A percentile compares a stretch with the other conserved stretches of the same genome.
Conservation (phyloP, 2,329 filamentous ascomycete species). For the Purpureocillium takamizusanense region DNA sequence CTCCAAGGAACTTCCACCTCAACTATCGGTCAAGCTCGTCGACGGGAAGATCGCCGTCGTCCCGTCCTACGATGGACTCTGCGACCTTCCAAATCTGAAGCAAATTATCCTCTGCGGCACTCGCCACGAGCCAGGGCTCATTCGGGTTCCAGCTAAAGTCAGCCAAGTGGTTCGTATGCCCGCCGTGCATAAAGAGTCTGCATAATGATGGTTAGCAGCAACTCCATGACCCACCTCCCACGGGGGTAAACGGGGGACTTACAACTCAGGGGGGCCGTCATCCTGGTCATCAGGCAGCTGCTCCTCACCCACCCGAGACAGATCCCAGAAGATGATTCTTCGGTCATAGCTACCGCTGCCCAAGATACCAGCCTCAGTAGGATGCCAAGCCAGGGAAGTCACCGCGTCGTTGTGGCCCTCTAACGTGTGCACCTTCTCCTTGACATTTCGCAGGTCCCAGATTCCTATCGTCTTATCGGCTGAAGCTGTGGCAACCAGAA, state of each 20-base stretch:
- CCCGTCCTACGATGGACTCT: conserved; percentile 70
- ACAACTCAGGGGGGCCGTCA: conserved; percentile 91
- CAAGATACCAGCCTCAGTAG: conserved; percentile 77
- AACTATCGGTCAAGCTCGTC: conserved; percentile 63
- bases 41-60: conserved; percentile 64
- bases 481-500: conserved; percentile 83
- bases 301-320: conserved; percentile 85
- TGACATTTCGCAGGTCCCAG: conserved; percentile 90
- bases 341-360: conserved; percentile 90
- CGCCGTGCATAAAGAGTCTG: conserved; percentile 95
- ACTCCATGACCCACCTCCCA: not conserved
- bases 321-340: conserved; percentile 92
- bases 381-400: conserved; percentile 91
- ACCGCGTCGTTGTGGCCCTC: conserved; percentile 85
- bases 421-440: conserved; percentile 80
- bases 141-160: conserved; percentile 98
- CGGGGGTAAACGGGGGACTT: conserved; percentile 30
- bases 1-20: conserved; percentile 23
- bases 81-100: conserved; percentile 91
- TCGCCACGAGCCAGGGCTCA: conserved; percentile 93
- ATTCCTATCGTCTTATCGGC: conserved; percentile 91
- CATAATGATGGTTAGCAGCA: conserved; percentile 11
- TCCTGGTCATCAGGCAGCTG: conserved; percentile 91
- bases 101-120: conserved; percentile 92
- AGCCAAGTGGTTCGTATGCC: conserved; percentile 91